Evolutionary conservation across 1,139 yeast species (phyloP).

Genomic region (Hansenula sp.): DNA sequence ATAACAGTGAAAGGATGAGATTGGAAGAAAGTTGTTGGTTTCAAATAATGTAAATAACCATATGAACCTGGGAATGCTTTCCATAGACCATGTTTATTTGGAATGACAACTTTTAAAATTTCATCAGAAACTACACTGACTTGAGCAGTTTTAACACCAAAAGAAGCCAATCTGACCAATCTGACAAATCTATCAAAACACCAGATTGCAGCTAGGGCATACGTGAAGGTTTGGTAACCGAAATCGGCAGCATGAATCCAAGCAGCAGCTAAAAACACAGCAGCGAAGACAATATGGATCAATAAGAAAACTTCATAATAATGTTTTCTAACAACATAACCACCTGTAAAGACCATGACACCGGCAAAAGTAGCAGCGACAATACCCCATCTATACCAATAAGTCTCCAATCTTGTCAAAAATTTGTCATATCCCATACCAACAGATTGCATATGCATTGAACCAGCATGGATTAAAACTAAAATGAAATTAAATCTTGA

Average conservation of each 20-base stretch:
- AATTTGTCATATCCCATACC: conserved; percentile 7
- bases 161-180: conserved; percentile 24
- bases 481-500: conserved; percentile 41
- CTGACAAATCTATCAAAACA: conserved; percentile 31
- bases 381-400: conserved; percentile 37
- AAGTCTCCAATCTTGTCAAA: conserved; percentile 7
- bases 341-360: conserved; percentile 40
- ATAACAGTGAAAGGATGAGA: conserved; percentile 51
- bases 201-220: conserved; percentile 30
- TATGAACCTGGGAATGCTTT: conserved; percentile 34
- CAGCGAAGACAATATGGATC: conserved; percentile 53
- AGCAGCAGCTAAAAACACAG: conserved; percentile 46
- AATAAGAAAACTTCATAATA: conserved; percentile 61
- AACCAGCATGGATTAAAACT: conserved; percentile 34
- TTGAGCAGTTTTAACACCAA: conserved; percentile 33
- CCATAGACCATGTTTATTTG: conserved; percentile 24
- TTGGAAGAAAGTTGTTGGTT: conserved; percentile 44
- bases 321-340: conserved; percentile 44
- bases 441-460: conserved; percentile 18
- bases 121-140: conserved; percentile 48
- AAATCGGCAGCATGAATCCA: conserved; percentile 48
- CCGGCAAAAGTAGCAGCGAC: conserved; percentile 38
- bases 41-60: conserved; percentile 36
- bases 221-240: conserved; percentile 24
- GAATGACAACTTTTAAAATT: conserved; percentile 31